These are phyloP conservation scores for Alternaria panax DNA, from an alignment of 2,329 filamentous ascomycete species.

Conservation along the genomic window DNA sequence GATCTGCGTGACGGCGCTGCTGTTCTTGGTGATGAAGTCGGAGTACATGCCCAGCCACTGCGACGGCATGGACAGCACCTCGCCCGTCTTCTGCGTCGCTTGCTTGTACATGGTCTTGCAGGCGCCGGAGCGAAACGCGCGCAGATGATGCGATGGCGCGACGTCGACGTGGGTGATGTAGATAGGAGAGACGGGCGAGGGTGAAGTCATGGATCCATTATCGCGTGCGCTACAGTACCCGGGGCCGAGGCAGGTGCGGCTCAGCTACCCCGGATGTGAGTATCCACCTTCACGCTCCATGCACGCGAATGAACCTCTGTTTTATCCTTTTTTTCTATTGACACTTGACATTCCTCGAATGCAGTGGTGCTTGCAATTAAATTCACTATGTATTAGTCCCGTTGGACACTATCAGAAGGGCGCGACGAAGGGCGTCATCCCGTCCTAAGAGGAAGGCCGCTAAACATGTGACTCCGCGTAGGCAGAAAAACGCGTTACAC, in stretches of 20 bases:
- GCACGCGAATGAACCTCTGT: too few relatives aligned
- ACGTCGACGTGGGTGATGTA: constrained; percentile 30
- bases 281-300: constrained; percentile 2
- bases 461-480: constrained; percentile 41
- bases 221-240: constrained; percentile 18
- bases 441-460: constrained; percentile 4
- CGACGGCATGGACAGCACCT: constrained; percentile 65
- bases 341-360: background rate
- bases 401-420: too few relatives aligned
- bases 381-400: too few relatives aligned
- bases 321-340: background rate
- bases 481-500: constrained; percentile 15
- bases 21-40: constrained; percentile 94
- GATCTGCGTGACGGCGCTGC: constrained; percentile 91
- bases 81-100: constrained; percentile 51
- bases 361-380: too few relatives aligned
- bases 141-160: constrained; percentile 17
- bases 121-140: constrained; percentile 29
- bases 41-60: constrained; percentile 76
- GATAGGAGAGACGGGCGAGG: constrained; percentile 30
- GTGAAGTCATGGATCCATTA: constrained; percentile 34
- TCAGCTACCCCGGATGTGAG: constrained; percentile 21
- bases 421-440: background rate
- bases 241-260: constrained; percentile 42
- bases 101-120: constrained; percentile 46